phyloP scores from a whole-genome alignment of 805 yeast species.

The Lipomyces orientalis region DNA sequence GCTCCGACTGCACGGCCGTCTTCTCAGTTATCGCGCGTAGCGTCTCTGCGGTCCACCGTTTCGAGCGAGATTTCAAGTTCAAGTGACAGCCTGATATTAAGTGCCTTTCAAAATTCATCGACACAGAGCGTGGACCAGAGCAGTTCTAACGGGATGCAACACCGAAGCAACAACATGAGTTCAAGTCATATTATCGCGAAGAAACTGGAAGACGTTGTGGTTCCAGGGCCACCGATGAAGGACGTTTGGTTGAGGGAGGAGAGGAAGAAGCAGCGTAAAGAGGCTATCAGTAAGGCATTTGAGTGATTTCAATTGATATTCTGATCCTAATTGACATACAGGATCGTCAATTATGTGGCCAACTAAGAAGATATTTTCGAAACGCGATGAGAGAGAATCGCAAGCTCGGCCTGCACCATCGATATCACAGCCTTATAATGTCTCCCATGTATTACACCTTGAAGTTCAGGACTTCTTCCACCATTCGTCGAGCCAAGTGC shows the following conservation, averaged over 20 bases:
- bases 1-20: not conserved
- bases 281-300: not conserved
- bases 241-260: conserved; percentile 34
- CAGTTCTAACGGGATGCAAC: not conserved
- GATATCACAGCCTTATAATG: conserved; percentile 32
- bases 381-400: not conserved
- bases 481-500: not conserved
- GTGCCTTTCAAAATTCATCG: not conserved
- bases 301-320: not conserved
- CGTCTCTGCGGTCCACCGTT: not conserved
- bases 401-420: not conserved
- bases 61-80: not conserved
- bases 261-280: conserved; percentile 5
- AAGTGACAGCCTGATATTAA: not conserved
- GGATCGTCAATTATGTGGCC: conserved; percentile 26
- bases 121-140: not conserved
- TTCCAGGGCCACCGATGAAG: conserved; percentile 35
- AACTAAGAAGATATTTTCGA: not conserved
- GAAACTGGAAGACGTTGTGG: conserved; percentile 26
- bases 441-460: conserved; percentile 35
- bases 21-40: not conserved
- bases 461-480: conserved; percentile 26
- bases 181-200: conserved; percentile 14
- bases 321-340: not conserved
- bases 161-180: not conserved